Conservation (phyloP, 306 rosid genomes). For the Prinsepia uniflora region DNA sequence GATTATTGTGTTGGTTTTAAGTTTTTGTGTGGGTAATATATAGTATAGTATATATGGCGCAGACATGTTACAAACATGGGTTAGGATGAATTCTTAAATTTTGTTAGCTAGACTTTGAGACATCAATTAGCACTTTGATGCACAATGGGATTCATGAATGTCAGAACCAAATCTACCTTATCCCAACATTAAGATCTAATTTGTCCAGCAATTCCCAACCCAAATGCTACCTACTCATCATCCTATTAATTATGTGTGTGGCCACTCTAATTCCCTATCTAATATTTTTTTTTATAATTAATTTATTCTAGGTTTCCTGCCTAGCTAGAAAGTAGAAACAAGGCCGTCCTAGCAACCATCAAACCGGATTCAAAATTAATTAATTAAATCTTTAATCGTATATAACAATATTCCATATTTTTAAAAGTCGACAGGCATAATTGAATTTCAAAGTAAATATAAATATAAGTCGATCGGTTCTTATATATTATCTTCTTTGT, state of each 20-base stretch:
- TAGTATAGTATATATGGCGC: conserved; percentile 19
- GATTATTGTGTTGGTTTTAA: conserved; percentile 18
- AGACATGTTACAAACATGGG: conserved; percentile 37
- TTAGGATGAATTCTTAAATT: conserved; percentile 18
- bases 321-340: conserved; percentile 43
- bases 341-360: conserved; percentile 32
- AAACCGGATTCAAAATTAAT: conserved; percentile 7
- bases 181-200: conserved; percentile 63
- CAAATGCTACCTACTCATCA: conserved; percentile 15
- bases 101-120: conserved; percentile 11
- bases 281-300: conserved; percentile 5
- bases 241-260: neutral
- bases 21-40: conserved; percentile 5
- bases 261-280: conserved; percentile 7
- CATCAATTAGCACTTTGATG: conserved; percentile 16
- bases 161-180: conserved; percentile 42
- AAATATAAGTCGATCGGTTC: too few species aligned
- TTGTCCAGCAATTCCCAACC: conserved; percentile 54
- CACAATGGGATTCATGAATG: conserved; percentile 66
- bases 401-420: too few species aligned
- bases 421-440: too few species aligned
- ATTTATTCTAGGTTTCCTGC: conserved; percentile 51
- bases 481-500: too few species aligned
- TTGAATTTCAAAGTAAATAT: too few species aligned
- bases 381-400: neutral